Base-by-base conservation (phyloP, 441 rosid genomes). In the Bocquillonia castaneifolia region DNA sequence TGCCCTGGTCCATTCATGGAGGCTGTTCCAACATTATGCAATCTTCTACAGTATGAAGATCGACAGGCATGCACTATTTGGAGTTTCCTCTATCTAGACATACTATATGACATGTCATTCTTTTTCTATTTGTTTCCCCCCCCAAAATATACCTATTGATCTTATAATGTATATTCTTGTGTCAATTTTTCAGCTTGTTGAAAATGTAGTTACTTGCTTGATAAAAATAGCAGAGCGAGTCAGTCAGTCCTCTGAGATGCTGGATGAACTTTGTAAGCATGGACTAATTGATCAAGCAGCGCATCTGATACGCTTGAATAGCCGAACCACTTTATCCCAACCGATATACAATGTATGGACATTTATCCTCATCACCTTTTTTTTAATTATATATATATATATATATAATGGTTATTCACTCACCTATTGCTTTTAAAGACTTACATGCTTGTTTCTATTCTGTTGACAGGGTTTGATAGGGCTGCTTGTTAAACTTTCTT, bases 1-100 rank as follows among this genome's bases (percentile, higher is more conserved):
- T 69, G 78, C 64, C 77, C 82, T 63, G 76, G 85, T 23, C 77
- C 72, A 60, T 71, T 87, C 71, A 85, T 86, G 91, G 97, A 88
- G 74, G 98, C 95, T 48, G 88, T 88, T 84, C 98, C 99, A 32
- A 72, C 79, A 57, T 82, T 95, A 80, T 90, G 99, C 82, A 87
- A 80, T 79, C 90, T 92, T 80, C 90, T 95, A 69, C 92, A 88
- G 51, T 88, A 90, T 64, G 98, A 95, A 82, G 99, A 95, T 80
- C 79, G 80, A 73, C 96, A 89, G 93, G 99, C 89, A 58, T 59
- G 73, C 42, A 54, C 71, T 59, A 31, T 63, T n/a, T 64, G 58
- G 31, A 18, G 37, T 57, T 75, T 71, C 36, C 73, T 54, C 57
- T 74, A 31, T 51, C 66, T 66, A 48, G 53, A 59, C 36, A 55